Evolutionary conservation across 2,329 filamentous ascomycete genomes (phyloP), one percentile per base, ranked within the genome.

Genomic region (Boeremia lycopersici): DNA sequence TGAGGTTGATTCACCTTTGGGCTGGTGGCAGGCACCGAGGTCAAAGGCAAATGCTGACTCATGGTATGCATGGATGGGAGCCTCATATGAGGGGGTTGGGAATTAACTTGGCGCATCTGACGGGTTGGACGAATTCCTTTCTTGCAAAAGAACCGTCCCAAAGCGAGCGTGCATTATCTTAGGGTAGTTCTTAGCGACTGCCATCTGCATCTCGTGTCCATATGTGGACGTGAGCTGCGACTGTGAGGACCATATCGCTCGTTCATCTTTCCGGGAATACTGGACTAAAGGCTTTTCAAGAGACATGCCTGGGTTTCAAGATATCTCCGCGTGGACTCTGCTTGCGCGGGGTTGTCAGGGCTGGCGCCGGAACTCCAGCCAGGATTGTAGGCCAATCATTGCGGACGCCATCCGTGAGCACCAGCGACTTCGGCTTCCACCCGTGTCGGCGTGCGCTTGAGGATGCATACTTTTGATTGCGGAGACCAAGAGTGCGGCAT

Each of bases 311-410:
- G 26, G 17, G 52, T 55, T 50, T 50, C 47, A 47, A 29, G 9
- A 47, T 46, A 41, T 55, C 47, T 55, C 46, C 45, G 40, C 19
- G 15, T 39, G 6, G 36, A 28, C 15, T 46, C 26, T 4, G 17
- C 5, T 35, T 35, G 19, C 35, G 52, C 35, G 52, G 52, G 52
- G 52, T 36, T 45, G 29, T 46, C 17, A 44, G 17, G 31, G 28
- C 33, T 48, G 29, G 8, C 51, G 8, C 51, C 51, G 52, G 52
- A 34, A 8, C 0, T 26, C 9, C 3, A 9, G 9, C 38, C 52
- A 19, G 17, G 9, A 12, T 11, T 15, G 6, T 28, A 10, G 33
- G 23, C 52, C 46, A 55, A 55, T 55, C 52, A 38, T 3, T 2
- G 28, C 48, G 11, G n/a, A 8, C 29, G n/a, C 23, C 35, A 25